Conservation (phyloP, 306 rosid species). For the Medicago truncatula region DNA sequence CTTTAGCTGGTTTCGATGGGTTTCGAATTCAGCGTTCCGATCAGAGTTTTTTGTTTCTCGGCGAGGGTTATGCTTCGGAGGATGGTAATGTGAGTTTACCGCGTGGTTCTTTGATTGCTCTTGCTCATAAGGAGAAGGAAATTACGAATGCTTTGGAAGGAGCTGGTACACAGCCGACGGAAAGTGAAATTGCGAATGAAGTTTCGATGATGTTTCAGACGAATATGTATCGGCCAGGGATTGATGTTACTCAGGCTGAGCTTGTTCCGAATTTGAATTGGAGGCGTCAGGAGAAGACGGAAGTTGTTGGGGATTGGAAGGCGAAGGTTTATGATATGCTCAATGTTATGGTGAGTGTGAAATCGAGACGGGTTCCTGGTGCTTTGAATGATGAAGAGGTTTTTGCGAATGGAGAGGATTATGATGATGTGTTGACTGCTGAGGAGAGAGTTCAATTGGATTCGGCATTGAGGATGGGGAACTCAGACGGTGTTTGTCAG, state of each 20-base stretch:
- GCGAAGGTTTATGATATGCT: slow-evolving; percentile 98
- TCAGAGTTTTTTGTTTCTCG: slow-evolving; percentile 91
- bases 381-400: slow-evolving; percentile 98
- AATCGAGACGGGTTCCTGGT: slow-evolving; percentile 96
- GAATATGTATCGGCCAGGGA: slow-evolving; percentile 96
- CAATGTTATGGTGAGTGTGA: slow-evolving; percentile 95
- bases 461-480: slow-evolving; percentile 88
- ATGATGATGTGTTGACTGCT: slow-evolving; percentile 87
- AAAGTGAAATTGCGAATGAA: slow-evolving; percentile 88
- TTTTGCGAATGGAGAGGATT: slow-evolving; percentile 84
- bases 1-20: slow-evolving; percentile 98
- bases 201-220: slow-evolving; percentile 93
- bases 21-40: slow-evolving; percentile 94
- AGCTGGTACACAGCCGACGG: slow-evolving; percentile 94
- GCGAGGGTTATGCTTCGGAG: slow-evolving; percentile 71
- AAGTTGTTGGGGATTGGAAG: slow-evolving; percentile 94
- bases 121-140: slow-evolving; percentile 95
- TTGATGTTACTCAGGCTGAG: slow-evolving; percentile 98
- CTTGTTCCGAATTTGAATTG: slow-evolving; percentile 94
- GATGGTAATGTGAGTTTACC: slow-evolving; percentile 65
- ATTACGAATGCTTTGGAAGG: slow-evolving; percentile 97
- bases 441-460: slow-evolving; percentile 90
- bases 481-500: slow-evolving; percentile 69
- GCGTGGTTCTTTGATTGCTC: slow-evolving; percentile 88
- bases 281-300: slow-evolving; percentile 98